These are phyloP conservation scores for Xylaria longipes DNA, from an alignment of 495 filamentous ascomycete species.

Conservation along the genomic window DNA sequence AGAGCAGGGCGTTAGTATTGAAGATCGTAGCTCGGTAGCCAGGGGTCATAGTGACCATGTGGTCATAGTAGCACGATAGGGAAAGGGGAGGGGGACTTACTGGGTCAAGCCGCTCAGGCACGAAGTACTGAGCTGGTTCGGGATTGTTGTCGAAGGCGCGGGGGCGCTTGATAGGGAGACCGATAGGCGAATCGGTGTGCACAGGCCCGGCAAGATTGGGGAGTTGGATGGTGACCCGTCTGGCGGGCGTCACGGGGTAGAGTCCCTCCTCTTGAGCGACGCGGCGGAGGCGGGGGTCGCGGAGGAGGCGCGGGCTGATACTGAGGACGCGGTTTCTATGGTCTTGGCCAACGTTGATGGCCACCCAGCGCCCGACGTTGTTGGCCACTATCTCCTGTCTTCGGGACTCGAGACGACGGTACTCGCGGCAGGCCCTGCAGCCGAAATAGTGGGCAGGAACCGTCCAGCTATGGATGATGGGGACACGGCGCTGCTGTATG, in stretches of 20 bases:
- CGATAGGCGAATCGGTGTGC: neutral
- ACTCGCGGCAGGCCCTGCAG: constrained; percentile 23
- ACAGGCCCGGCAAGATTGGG: neutral
- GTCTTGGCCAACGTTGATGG: neutral
- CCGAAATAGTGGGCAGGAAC: constrained; percentile 20
- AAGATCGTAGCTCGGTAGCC: neutral
- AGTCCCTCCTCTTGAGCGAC: neutral
- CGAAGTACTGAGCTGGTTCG: neutral
- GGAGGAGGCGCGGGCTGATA: neutral
- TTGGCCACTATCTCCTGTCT: neutral
- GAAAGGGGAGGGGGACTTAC: neutral
- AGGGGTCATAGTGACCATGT: neutral
- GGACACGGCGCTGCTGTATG: neutral
- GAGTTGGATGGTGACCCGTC: constrained; percentile 14
- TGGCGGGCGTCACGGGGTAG: neutral
- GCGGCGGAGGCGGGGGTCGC: neutral
- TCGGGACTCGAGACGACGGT: neutral
- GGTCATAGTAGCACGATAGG: neutral
- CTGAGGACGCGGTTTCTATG: neutral
- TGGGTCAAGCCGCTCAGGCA: neutral
- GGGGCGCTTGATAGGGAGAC: neutral
- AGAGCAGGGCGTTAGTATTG: constrained; percentile 16
- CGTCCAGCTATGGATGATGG: constrained; percentile 18
- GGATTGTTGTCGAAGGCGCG: neutral
- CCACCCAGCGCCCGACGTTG: neutral